These are phyloP conservation scores for Bryoerythrophyllum caledonicum DNA, from an alignment of 225 moss, liverwort and hornwort genomes.

Conservation along the genomic window DNA sequence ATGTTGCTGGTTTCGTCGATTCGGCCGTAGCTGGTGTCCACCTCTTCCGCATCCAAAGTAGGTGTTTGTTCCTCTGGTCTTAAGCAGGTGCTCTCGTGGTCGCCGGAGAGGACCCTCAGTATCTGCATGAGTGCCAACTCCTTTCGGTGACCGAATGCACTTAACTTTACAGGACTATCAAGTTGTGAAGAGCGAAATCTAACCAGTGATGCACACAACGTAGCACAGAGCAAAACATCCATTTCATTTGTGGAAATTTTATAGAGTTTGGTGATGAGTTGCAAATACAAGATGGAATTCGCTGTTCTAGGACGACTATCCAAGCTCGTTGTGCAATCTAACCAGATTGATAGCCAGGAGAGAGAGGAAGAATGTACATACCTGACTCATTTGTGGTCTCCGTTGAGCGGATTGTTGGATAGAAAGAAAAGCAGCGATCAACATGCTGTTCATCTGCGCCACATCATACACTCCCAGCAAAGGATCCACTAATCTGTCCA, in stretches of 20 bases:
- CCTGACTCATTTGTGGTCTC: constrained; percentile 54
- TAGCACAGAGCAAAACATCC: too few relatives aligned
- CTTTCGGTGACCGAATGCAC: neutral
- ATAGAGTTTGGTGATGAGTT: too few relatives aligned
- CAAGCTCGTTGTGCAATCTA: too few relatives aligned
- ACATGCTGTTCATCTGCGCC: constrained; percentile 41
- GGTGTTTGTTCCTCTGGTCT: constrained; percentile 21
- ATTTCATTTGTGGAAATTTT: too few relatives aligned
- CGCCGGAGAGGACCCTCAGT: constrained; percentile 38
- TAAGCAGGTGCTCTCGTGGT: constrained; percentile 17
- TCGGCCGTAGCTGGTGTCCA: constrained; percentile 7
- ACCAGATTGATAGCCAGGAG: too few relatives aligned
- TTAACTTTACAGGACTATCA: neutral
- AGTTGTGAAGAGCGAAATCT: too few relatives aligned
- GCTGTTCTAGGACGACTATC: too few relatives aligned
- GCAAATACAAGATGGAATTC: too few relatives aligned
- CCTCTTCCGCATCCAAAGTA: constrained; percentile 31
- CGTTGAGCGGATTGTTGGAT: constrained; percentile 53
- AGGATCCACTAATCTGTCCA: constrained; percentile 52
- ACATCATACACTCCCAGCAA: constrained; percentile 42
- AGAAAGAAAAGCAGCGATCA: constrained; percentile 48
- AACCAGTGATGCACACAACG: too few relatives aligned
- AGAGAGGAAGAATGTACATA: constrained; percentile 25
- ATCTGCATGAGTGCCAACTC: constrained; percentile 27
- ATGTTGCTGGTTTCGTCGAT: constrained; percentile 23